Conservation (phyloP, 192 early-diverging fungal species). For the Entomortierella beljakovae region DNA sequence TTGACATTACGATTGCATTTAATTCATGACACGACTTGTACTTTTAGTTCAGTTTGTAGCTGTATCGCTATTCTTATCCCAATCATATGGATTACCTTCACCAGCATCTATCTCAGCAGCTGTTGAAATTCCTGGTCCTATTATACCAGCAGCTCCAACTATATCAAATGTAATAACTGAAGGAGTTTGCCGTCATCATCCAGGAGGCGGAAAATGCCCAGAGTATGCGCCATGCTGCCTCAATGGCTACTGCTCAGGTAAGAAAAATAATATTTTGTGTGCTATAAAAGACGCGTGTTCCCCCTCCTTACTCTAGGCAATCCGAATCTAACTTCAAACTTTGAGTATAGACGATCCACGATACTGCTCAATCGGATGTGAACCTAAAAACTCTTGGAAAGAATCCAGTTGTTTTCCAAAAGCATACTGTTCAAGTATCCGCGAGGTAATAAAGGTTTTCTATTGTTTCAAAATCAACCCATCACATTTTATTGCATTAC, state of each 20-base stretch:
- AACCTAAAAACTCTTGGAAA: conserved; percentile 38
- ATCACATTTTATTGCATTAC: too few species aligned
- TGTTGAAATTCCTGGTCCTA: neutral
- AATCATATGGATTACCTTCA: neutral
- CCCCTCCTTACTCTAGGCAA: too few species aligned
- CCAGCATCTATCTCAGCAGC: neutral
- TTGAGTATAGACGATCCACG: conserved; percentile 32
- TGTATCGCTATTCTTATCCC: neutral
- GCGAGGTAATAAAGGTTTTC: conserved; percentile 10
- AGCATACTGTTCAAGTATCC: conserved; percentile 21
- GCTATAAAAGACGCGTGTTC: too few species aligned
- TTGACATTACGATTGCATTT: neutral
- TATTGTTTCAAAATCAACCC: too few species aligned
- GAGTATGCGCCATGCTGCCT: conserved; percentile 35
- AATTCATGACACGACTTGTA: neutral
- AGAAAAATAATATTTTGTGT: neutral
- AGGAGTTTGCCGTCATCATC: conserved; percentile 19
- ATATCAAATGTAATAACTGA: neutral
- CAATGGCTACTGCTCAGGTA: conserved; percentile 45
- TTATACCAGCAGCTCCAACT: neutral
- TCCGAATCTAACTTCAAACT: too few species aligned
- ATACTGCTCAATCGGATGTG: conserved; percentile 34
- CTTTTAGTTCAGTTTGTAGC: neutral
- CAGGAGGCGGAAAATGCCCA: conserved; percentile 42
- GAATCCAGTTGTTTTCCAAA: conserved; percentile 37